Percentiles rank a stretch among this genome's conserved stretches.
These are phyloP conservation scores for Rosa hybrid DNA, from an alignment of 331 rosid species.

Conservation along the genomic window DNA sequence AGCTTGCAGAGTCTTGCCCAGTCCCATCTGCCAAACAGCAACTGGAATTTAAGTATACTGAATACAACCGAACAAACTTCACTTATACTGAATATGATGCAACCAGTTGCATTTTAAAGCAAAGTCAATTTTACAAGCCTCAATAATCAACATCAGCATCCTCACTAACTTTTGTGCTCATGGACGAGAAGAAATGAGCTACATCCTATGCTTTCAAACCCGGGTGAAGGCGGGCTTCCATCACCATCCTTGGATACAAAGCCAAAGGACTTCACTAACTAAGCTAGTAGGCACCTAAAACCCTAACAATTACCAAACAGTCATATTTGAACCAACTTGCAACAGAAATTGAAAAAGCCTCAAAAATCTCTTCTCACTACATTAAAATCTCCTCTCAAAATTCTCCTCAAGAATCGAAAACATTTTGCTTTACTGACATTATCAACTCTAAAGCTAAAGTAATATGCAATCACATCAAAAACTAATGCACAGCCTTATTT, in stretches of 20 bases:
- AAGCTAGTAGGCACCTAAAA: neutral
- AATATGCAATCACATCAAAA: neutral
- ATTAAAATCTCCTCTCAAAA: neutral
- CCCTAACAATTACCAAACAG: neutral
- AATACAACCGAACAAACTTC: conserved; percentile 1
- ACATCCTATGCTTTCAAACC: neutral
- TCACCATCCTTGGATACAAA: neutral
- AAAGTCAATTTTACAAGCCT: neutral
- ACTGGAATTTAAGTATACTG: conserved; percentile 21
- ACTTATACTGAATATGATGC: neutral
- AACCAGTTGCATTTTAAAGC: neutral
- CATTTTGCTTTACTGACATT: neutral
- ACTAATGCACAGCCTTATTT: neutral
- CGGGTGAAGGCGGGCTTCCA: neutral
- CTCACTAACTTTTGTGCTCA: neutral
- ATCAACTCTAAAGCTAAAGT: neutral
- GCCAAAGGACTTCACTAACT: neutral
- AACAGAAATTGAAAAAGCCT: neutral
- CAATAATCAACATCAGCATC: neutral
- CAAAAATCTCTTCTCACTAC: neutral
- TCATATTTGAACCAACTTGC: neutral
- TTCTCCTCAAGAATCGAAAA: neutral
- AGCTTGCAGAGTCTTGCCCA: conserved; percentile 97
- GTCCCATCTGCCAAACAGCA: conserved; percentile 78
- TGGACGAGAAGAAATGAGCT: too few relatives aligned